phyloP scores from a whole-genome alignment of 257 asterid genomes.

The Coffea canephora region DNA sequence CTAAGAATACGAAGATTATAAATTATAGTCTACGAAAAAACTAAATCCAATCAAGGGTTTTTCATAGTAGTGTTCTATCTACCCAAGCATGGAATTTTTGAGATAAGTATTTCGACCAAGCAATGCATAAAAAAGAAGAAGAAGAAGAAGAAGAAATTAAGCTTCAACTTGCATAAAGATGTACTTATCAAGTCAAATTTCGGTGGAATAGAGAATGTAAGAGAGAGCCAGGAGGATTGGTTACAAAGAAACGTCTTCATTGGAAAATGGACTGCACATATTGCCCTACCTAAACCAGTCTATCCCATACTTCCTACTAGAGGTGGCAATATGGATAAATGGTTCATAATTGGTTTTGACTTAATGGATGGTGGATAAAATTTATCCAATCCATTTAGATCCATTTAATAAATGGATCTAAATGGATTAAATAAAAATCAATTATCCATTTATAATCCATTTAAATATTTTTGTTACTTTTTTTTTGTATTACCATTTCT shows the following conservation, averaged over 20 bases:
- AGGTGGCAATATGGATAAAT: too few relatives aligned
- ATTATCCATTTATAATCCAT: too few relatives aligned
- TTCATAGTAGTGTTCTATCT: too few relatives aligned
- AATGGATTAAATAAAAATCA: too few relatives aligned
- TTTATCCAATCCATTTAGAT: too few relatives aligned
- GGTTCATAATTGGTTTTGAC: too few relatives aligned
- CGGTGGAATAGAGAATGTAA: constrained; percentile 5
- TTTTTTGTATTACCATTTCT: too few relatives aligned
- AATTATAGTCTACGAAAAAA: background rate
- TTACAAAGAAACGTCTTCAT: constrained; percentile 32
- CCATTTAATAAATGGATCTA: too few relatives aligned
- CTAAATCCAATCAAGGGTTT: too few relatives aligned
- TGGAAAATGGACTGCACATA: constrained; percentile 18
- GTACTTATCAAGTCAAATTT: constrained; percentile 14
- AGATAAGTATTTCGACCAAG: background rate
- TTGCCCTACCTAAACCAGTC: constrained; percentile 15
- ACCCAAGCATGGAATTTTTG: background rate
- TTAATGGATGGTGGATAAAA: too few relatives aligned
- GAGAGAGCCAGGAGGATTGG: constrained; percentile 16
- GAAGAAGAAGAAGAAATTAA: background rate
- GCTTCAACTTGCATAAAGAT: background rate
- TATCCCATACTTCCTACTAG: background rate
- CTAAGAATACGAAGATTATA: background rate
- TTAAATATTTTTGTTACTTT: too few relatives aligned
- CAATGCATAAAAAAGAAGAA: background rate